These are phyloP conservation scores for Colletotrichum liriopes DNA, from an alignment of 2,329 filamentous ascomycete species.

Conservation along the genomic window DNA sequence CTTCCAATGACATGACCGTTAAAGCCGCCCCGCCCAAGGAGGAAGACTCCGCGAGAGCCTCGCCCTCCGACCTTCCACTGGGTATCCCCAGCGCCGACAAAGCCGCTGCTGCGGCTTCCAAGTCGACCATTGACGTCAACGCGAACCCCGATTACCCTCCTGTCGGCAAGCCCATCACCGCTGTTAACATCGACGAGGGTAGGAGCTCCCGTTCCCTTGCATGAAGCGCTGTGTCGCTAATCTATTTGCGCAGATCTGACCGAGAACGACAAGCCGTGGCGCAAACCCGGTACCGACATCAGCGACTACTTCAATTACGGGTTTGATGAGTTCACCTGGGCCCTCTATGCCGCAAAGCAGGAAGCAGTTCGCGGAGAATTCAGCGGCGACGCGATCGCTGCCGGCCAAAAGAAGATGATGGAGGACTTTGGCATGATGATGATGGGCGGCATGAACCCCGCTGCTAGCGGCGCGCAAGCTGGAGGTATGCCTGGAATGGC, in stretches of 20 bases:
- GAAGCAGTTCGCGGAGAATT: conserved; percentile 84
- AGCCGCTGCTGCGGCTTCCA: conserved; percentile 77
- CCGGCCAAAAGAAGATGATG: conserved; percentile 84
- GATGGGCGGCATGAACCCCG: conserved; percentile 70
- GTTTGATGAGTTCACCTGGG: conserved; percentile 99
- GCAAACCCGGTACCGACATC: conserved; percentile 92
- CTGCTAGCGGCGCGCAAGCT: conserved; percentile 50
- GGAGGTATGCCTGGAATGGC: conserved; percentile 64
- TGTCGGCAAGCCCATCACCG: conserved; percentile 86
- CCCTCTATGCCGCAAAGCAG: conserved; percentile 92
- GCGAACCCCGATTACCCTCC: conserved; percentile 84
- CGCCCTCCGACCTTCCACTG: conserved; percentile 49
- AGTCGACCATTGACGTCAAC: conserved; percentile 89
- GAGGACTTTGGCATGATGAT: conserved; percentile 79
- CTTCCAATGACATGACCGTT: conserved; percentile 65
- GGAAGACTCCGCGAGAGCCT: conserved; percentile 51
- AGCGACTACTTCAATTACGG: conserved; percentile 99
- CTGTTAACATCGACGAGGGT: conserved; percentile 81
- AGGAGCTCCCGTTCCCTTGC: conserved; percentile 27
- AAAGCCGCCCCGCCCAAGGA: conserved; percentile 65
- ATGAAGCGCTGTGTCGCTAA: conserved; percentile 11
- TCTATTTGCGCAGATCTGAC: conserved; percentile 68
- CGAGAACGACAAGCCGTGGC: conserved; percentile 94
- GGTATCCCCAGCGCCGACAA: conserved; percentile 63
- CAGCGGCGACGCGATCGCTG: conserved; percentile 74